Evolutionary conservation across 2,329 filamentous ascomycete species (phyloP), one percentile per base, ranked within the genome.

Genomic region (Phoma sp.): DNA sequence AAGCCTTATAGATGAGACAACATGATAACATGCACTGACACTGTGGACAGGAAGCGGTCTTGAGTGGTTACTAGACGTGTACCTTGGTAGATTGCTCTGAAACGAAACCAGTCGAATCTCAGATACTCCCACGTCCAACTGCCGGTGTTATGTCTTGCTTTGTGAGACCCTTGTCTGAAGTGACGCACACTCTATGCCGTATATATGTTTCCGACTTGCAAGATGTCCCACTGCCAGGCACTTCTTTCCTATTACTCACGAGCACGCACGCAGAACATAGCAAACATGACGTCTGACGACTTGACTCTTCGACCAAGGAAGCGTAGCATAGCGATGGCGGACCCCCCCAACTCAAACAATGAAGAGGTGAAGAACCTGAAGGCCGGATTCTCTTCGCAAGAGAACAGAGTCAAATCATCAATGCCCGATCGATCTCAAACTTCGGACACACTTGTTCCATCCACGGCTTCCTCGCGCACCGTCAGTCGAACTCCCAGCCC

Each of bases 1-100:
- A 66, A 76, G 79, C 75, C 10, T 41, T 17, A 15, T 4, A 2
- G 3, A 35, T 44, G 12, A 40, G 24, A 25, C 17, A 24, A 25
- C 17, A 24, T 12, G 2, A 36, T 22, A 9, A 36, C 17, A 15
- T 43, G 22, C 55, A 55, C 58, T 56, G 58, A 40, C 22, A 25
- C 17, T 12, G 25, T 8, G 7, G 7, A 27, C 17, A 67, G 64
- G 63, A 65, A 48, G 64, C 63, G 41, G 64, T 67, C 17, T 50
- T 67, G 53, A 58, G 60, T 19, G 57, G 38, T 27, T 60, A 54
- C 47, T 56, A 50, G 15, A 12, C 9, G 21, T 15, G 7, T 17
- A 35, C 5, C 4, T 5, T 35, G 32, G 3, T n/a, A 12, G 8
- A 6, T 6, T 35, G 32, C 32, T 31, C n/a, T 15, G n/a, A 35